A percentile compares a stretch with the other conserved stretches of the same genome.
These are phyloP conservation scores for Orobanche coerulescens DNA, from an alignment of 257 asterid species.

Conservation along the genomic window DNA sequence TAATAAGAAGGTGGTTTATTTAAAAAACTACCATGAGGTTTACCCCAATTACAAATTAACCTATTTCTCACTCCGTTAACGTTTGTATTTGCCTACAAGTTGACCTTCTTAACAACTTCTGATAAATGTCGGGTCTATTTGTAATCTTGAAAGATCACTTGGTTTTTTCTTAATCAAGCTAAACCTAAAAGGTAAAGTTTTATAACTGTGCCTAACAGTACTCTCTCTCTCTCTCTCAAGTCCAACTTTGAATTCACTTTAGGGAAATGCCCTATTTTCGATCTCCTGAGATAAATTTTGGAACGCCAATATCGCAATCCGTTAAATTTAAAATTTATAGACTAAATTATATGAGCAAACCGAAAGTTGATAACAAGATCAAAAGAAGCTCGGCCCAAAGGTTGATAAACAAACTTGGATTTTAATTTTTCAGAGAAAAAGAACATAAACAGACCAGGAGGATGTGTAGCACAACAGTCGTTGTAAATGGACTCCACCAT, in stretches of 20 bases:
- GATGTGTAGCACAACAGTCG: constrained; percentile 25
- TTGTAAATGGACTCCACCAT: constrained; percentile 64
- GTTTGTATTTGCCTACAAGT: no score
- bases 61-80: no score
- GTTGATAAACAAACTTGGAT: no score
- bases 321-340: background rate
- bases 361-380: background rate
- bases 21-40: background rate
- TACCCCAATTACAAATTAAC: background rate
- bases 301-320: background rate
- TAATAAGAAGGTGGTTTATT: no score
- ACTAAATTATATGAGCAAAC: background rate
- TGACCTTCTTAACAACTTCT: no score
- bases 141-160: background rate
- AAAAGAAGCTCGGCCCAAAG: background rate
- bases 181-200: background rate
- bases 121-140: background rate
- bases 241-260: background rate
- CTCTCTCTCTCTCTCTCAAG: no score
- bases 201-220: no score
- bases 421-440: background rate
- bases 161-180: background rate
- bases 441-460: constrained; percentile 29
- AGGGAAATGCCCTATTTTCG: background rate
- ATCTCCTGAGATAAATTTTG: background rate